Conservation (phyloP, 129 eudicot genomes). For the Artemisia annua region DNA sequence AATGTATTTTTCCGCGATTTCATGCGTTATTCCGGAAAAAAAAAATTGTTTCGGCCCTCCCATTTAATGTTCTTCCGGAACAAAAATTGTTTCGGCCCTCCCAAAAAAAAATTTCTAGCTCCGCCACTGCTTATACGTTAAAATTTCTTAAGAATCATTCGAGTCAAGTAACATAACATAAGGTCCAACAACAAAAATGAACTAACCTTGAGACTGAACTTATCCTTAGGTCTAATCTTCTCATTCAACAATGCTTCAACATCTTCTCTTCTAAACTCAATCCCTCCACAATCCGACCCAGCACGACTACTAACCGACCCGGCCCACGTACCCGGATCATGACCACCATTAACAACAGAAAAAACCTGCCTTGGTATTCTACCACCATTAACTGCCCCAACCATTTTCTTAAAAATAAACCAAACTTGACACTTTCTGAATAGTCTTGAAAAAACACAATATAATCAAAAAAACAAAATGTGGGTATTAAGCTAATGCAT, state of each 20-base stretch:
- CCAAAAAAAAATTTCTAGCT: too few species aligned
- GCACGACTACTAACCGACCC: slow-evolving; percentile 49
- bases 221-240: slow-evolving; percentile 79
- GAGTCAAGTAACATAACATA: not conserved
- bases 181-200: not conserved
- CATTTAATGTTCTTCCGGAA: too few species aligned
- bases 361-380: slow-evolving; percentile 51
- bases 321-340: slow-evolving; percentile 54
- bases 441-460: too few species aligned
- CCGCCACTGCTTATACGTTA: too few species aligned
- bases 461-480: too few species aligned
- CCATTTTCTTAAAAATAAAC: slow-evolving; percentile 42
- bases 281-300: slow-evolving; percentile 59
- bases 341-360: slow-evolving; percentile 80
- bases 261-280: slow-evolving; percentile 77
- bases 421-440: slow-evolving; percentile 24
- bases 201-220: slow-evolving; percentile 72
- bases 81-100: too few species aligned
- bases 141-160: too few species aligned
- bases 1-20: too few species aligned
- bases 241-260: slow-evolving; percentile 81
- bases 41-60: too few species aligned
- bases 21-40: too few species aligned
- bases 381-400: slow-evolving; percentile 54
- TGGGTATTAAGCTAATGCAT: too few species aligned